Evolutionary conservation across 2,329 filamentous ascomycete species (phyloP), one percentile per base, ranked within the genome.

Genomic region (Colletotrichum higginsianum): DNA sequence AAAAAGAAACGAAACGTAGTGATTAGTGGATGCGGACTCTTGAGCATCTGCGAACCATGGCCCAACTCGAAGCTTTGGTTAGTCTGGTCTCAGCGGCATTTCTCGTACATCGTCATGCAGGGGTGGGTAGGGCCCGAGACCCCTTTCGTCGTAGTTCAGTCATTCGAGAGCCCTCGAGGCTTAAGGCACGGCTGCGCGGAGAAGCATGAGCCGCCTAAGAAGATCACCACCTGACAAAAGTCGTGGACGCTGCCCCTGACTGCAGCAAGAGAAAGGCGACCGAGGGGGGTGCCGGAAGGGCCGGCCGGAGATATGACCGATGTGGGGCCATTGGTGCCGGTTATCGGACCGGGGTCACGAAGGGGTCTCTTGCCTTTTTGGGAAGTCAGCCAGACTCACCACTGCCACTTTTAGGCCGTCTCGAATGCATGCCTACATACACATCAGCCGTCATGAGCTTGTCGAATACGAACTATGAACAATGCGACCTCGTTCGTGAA

Each of bases 301-400:
- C 26, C 30, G 52, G 18, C 7, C 50, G 4, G 57, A 16, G 4
- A 2, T 7, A 47, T 9, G 57, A 26, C 23, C 42, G 42, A 15
- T 61, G 42, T 61, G 57, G 42, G 21, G 42, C 23, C 38, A 6
- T 15, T 11, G 42, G 23, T 23, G 8, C 40, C 30, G 30, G 18
- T 38, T 9, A 55, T 38, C 30, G n/a, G 52, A 21, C 52, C 11
- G n/a, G 21, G 12, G 38, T 40, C 12, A n/a, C 26, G n/a, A 56
- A 26, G 13, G 16, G 55, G 7, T 18, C 21, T 47, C 64, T 23
- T 66, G 42, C 64, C 64, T 61, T 6, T 52, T 66, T 23, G 35
- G 55, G 55, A 61, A 61, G 15, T 4, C 23, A 38, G 23, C 26
- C 26, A 8, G 16, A n/a, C 18, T n/a, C 1, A 11, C 18, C 18